Conservation (phyloP, 176 grass and related monocot genomes). For the Cenchrus purpureus region DNA sequence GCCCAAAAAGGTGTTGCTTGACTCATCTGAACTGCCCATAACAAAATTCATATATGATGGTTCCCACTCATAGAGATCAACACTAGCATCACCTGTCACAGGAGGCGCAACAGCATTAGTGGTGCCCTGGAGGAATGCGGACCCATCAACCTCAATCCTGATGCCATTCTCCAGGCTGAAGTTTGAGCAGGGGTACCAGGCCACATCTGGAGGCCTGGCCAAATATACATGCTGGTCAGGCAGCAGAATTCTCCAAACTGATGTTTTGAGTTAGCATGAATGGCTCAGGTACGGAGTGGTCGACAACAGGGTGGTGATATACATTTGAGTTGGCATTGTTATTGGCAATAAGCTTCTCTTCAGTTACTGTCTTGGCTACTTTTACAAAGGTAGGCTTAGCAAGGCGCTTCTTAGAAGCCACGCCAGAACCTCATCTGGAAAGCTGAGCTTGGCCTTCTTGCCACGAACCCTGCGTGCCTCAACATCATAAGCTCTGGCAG, state of each 20-base stretch:
- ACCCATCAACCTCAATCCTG: slow-evolving; percentile 37
- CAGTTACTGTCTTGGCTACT: background rate
- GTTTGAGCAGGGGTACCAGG: background rate
- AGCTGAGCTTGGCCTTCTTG: slow-evolving; percentile 96
- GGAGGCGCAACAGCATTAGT: background rate
- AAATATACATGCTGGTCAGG: background rate
- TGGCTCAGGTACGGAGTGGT: too few relatives aligned
- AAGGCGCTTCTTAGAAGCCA: slow-evolving; percentile 28
- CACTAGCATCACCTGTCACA: slow-evolving; percentile 16
- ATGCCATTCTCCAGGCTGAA: slow-evolving; percentile 45
- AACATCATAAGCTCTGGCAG: slow-evolving; percentile 83
- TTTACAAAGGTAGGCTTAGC: slow-evolving; percentile 24
- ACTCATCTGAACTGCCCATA: slow-evolving; percentile 58
- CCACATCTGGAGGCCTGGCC: too few relatives aligned
- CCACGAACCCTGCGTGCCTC: slow-evolving; percentile 89
- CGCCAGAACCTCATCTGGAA: slow-evolving; percentile 56
- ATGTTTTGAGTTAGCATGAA: slow-evolving; percentile 8
- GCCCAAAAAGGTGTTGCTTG: slow-evolving; percentile 49
- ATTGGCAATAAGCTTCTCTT: too few relatives aligned
- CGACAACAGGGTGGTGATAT: too few relatives aligned
- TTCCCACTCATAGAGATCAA: slow-evolving; percentile 43
- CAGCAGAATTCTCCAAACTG: slow-evolving; percentile 1
- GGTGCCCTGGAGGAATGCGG: slow-evolving; percentile 37
- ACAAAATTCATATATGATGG: slow-evolving; percentile 61
- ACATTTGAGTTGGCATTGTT: too few relatives aligned